These are phyloP conservation scores for Odontarrhena argentea DNA, from an alignment of 345 rosid species.

Conservation along the genomic window DNA sequence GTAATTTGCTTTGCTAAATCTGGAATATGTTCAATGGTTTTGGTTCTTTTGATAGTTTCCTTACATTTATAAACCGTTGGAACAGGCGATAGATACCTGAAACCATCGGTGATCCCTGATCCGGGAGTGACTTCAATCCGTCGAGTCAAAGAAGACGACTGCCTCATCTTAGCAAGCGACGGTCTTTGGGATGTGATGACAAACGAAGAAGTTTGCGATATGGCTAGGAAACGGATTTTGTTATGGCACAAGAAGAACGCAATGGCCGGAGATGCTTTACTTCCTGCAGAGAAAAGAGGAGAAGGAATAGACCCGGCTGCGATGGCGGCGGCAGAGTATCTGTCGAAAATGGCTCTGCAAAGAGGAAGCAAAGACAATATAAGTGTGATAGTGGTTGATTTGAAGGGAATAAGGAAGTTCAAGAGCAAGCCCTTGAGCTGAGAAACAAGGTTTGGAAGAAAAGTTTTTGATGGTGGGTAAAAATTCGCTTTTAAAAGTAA, in stretches of 20 bases:
- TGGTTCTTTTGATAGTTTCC: background rate
- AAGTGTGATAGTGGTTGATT: slow-evolving; percentile 68
- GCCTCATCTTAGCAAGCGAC: slow-evolving; percentile 77
- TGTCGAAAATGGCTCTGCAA: slow-evolving; percentile 64
- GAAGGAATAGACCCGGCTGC: slow-evolving; percentile 65
- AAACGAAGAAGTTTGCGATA: slow-evolving; percentile 66
- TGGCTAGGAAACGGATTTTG: slow-evolving; percentile 62
- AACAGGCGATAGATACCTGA: slow-evolving; percentile 71
- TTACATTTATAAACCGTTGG: background rate
- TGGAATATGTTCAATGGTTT: background rate
- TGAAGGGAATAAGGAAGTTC: slow-evolving; percentile 66
- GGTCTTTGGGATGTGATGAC: slow-evolving; percentile 85
- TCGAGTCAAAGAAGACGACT: slow-evolving; percentile 68
- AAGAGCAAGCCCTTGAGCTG: slow-evolving; percentile 46
- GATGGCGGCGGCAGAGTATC: slow-evolving; percentile 72
- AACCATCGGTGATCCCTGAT: slow-evolving; percentile 74
- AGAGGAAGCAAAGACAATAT: slow-evolving; percentile 88
- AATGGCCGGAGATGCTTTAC: slow-evolving; percentile 36
- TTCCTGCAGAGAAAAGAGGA: slow-evolving; percentile 42
- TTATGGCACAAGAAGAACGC: slow-evolving; percentile 62
- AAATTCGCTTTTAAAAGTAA: background rate
- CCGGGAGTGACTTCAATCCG: slow-evolving; percentile 65
- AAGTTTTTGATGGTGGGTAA: slow-evolving; percentile 41
- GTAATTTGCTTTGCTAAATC: slow-evolving; percentile 36
- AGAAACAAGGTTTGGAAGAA: slow-evolving; percentile 31